Percentiles rank a stretch among this genome's conserved stretches.
Evolutionary conservation across 116 monocot genomes (phyloP).

Genomic region (Cymodocea nodosa): DNA sequence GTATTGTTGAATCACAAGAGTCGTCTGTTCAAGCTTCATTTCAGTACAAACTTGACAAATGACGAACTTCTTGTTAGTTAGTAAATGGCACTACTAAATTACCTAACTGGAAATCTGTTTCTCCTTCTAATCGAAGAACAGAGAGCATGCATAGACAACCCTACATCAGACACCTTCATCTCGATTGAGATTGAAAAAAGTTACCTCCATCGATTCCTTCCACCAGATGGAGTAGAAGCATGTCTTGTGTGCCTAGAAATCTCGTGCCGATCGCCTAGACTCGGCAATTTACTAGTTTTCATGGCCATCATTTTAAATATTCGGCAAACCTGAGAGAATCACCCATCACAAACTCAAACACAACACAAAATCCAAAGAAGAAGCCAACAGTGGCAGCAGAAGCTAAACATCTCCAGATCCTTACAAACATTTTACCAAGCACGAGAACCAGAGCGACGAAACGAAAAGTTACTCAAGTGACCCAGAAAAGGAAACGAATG

Average conservation of each 20-base stretch:
- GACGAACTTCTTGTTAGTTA: no score
- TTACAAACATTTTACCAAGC: conserved; percentile 1
- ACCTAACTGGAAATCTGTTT: neutral
- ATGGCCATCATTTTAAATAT: neutral
- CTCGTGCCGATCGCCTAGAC: neutral
- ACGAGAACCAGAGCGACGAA: neutral
- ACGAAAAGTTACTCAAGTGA: neutral
- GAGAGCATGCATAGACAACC: neutral
- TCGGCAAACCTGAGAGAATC: neutral
- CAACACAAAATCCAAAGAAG: neutral
- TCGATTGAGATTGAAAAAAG: neutral
- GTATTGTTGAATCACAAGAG: no score
- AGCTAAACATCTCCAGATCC: neutral
- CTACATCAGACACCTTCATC: neutral
- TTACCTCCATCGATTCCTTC: neutral
- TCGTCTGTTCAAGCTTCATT: no score
- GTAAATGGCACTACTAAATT: neutral
- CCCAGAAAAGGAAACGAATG: neutral
- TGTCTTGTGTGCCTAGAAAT: neutral
- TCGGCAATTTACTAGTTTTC: neutral
- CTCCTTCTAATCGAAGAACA: neutral
- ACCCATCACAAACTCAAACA: neutral
- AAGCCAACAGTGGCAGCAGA: neutral
- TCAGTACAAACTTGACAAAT: no score
- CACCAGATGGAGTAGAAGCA: neutral